These are phyloP conservation scores for Cladochytrium replicatum DNA, from an alignment of 192 early-diverging fungal species.

Conservation along the genomic window DNA sequence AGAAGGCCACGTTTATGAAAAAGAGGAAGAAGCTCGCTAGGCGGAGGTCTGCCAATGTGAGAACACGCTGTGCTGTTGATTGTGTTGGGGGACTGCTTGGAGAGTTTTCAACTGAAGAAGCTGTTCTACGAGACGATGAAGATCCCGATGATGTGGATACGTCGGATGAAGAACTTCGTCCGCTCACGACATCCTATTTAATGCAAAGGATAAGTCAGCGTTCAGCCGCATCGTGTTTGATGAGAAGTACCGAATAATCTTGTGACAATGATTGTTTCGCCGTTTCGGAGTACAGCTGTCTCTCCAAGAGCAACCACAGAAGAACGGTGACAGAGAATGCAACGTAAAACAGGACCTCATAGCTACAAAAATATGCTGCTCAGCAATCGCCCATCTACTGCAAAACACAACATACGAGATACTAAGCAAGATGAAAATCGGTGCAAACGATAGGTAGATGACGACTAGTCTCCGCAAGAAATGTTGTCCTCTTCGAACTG, in stretches of 20 bases:
- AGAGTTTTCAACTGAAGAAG: constrained; percentile 6
- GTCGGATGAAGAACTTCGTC: constrained; percentile 1
- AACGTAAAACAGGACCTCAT: constrained; percentile 84
- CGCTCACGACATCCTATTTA: no score
- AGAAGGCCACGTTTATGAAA: constrained; percentile 89
- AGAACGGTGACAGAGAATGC: constrained; percentile 62
- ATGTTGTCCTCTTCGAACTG: constrained; percentile 51
- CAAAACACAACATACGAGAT: constrained; percentile 44
- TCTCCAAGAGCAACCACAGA: constrained; percentile 71
- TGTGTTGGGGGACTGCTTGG: constrained; percentile 1
- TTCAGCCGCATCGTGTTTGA: no score
- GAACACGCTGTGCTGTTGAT: neutral
- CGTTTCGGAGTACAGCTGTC: constrained; percentile 14
- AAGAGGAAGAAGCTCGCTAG: constrained; percentile 60
- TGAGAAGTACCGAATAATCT: no score
- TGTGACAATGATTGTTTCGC: neutral
- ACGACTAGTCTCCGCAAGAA: constrained; percentile 68
- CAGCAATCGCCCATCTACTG: neutral
- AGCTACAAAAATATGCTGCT: constrained; percentile 19
- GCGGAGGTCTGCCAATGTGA: constrained; percentile 20
- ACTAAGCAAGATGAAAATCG: constrained; percentile 76
- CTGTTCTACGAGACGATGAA: constrained; percentile 5
- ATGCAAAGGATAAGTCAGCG: no score
- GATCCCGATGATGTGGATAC: no score
- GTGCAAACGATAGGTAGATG: constrained; percentile 79